Percentiles rank a stretch among this genome's conserved stretches.
These are phyloP conservation scores for Comarum palustre DNA, from an alignment of 306 rosid genomes.

Conservation along the genomic window DNA sequence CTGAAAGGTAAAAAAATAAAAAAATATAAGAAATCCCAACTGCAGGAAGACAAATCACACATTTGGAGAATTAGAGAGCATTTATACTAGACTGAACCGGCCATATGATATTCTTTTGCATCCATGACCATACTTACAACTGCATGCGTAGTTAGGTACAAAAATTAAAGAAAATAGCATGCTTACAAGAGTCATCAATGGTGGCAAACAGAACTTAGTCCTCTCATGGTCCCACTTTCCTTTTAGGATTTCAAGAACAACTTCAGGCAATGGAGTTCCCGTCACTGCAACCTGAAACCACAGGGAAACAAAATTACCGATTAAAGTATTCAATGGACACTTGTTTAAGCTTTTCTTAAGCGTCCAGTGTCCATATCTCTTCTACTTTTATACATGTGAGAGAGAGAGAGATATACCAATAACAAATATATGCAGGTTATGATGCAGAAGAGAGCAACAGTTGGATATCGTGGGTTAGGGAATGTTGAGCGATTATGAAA, in stretches of 20 bases:
- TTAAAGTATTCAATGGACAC: neutral
- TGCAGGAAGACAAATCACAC: neutral
- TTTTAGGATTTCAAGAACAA: conserved; percentile 50
- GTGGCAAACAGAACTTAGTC: conserved; percentile 83
- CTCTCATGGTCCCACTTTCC: conserved; percentile 91
- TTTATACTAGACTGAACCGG: neutral
- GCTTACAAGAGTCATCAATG: conserved; percentile 92
- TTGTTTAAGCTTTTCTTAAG: neutral
- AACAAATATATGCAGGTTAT: neutral
- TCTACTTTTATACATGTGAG: neutral
- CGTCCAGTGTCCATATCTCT: neutral
- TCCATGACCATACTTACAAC: conserved; percentile 9
- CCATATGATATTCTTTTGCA: conserved; percentile 5
- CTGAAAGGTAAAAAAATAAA: neutral
- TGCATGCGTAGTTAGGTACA: conserved; percentile 16
- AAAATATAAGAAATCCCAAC: neutral
- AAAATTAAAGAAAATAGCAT: conserved; percentile 22
- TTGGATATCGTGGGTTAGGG: neutral
- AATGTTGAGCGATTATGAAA: neutral
- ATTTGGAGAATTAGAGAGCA: neutral
- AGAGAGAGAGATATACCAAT: neutral
- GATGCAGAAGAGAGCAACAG: neutral
- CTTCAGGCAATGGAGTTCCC: conserved; percentile 54
- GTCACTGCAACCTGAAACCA: conserved; percentile 53
- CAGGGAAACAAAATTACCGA: neutral